A percentile compares a stretch with the other conserved stretches of the same genome.
phyloP scores from a whole-genome alignment of 164 flowering plant species.

The Macadamia integrifolia region DNA sequence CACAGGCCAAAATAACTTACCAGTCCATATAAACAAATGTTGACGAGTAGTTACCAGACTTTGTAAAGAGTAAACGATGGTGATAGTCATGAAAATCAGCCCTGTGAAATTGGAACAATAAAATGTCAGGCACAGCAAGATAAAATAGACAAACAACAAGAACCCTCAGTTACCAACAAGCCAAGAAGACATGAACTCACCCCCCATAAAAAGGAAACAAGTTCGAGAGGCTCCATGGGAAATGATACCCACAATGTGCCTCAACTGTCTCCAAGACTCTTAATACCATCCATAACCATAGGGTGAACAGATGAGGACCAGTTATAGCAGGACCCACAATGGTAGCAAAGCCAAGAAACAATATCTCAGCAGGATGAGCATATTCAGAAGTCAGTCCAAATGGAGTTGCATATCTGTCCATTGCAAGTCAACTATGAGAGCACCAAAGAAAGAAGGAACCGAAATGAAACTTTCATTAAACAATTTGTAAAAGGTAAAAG shows the following conservation, averaged over 20 bases:
- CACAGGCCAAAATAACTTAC: conserved; percentile 34
- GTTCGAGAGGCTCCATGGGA: conserved; percentile 95
- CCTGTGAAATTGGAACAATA: conserved; percentile 33
- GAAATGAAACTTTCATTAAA: conserved; percentile 1
- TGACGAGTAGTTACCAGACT: conserved; percentile 95
- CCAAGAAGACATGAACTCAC: conserved; percentile 33
- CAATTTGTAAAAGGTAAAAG: background rate
- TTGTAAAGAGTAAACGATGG: conserved; percentile 92
- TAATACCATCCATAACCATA: conserved; percentile 94
- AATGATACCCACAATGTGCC: conserved; percentile 98
- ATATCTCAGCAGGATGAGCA: conserved; percentile 98
- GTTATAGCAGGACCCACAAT: conserved; percentile 95
- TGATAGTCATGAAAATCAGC: conserved; percentile 99
- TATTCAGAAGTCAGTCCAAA: conserved; percentile 98
- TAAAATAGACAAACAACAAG: background rate
- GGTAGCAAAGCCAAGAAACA: conserved; percentile 98
- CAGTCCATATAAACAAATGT: conserved; percentile 96
- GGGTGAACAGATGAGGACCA: conserved; percentile 89
- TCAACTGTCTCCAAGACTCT: conserved; percentile 98
- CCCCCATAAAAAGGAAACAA: conserved; percentile 90
- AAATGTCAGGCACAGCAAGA: conserved; percentile 7
- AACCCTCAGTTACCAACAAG: background rate
- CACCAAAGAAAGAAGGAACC: conserved; percentile 1
- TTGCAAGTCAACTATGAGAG: conserved; percentile 3
- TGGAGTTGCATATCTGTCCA: conserved; percentile 87